These are phyloP conservation scores for Arachis monticola DNA, from an alignment of 331 rosid genomes.

Conservation along the genomic window DNA sequence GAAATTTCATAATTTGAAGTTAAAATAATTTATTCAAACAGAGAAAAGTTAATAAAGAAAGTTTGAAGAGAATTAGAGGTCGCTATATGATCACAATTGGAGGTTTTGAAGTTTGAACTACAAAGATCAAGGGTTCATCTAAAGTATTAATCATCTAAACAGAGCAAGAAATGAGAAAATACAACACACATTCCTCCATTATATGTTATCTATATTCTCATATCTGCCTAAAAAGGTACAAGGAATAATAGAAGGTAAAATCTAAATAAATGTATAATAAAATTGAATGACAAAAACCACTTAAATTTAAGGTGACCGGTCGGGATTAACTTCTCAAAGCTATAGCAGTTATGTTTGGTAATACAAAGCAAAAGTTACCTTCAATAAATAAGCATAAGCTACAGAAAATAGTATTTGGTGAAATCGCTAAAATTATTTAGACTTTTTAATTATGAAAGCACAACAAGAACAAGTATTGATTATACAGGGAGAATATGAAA, in stretches of 20 bases:
- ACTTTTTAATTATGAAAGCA: too few species aligned
- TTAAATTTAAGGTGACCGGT: too few species aligned
- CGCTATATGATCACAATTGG: constrained; percentile 2
- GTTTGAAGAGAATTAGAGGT: background rate
- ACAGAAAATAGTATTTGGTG: too few species aligned
- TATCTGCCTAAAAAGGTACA: background rate
- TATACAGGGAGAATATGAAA: background rate
- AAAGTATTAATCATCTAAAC: background rate
- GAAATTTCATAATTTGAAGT: background rate
- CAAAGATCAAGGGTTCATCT: background rate
- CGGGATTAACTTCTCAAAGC: too few species aligned
- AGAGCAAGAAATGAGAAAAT: background rate
- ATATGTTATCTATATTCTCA: background rate
- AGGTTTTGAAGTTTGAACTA: background rate
- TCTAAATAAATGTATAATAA: too few species aligned
- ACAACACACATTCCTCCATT: background rate
- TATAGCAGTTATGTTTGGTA: too few species aligned
- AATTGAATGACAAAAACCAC: too few species aligned
- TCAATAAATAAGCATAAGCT: too few species aligned
- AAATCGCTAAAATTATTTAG: too few species aligned
- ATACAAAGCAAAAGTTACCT: too few species aligned
- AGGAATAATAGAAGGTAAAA: background rate
- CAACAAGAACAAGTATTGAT: background rate
- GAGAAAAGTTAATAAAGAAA: constrained; percentile 6
- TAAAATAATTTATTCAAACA: background rate